Evolutionary conservation across 169 alveolate genomes (phyloP).

Genomic region (Cryptosporidium parvum): DNA sequence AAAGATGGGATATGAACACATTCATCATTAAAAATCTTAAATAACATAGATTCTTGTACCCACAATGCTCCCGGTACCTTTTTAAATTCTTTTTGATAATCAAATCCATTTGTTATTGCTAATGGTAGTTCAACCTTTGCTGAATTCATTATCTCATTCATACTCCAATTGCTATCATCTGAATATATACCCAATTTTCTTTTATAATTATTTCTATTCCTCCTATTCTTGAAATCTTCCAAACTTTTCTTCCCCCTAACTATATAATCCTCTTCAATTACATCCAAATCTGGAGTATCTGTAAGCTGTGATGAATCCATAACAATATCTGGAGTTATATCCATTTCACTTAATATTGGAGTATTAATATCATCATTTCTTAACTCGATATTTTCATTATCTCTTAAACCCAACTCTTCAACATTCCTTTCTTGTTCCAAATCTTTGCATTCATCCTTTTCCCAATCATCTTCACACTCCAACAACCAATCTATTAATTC

Average conservation of each 20-base stretch:
- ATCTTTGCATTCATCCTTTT: neutral
- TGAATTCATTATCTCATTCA: neutral
- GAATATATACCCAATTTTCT: neutral
- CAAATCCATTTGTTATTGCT: conserved; percentile 65
- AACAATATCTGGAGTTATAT: neutral
- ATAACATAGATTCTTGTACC: conserved; percentile 12
- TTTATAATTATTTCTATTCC: neutral
- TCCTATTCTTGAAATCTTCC: neutral
- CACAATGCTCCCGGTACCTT: conserved; percentile 19
- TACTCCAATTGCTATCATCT: conserved; percentile 23
- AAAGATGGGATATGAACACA: conserved; percentile 60
- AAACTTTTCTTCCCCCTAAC: neutral
- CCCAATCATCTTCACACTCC: neutral
- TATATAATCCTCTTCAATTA: neutral
- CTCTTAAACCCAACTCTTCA: neutral
- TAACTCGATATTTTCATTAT: neutral
- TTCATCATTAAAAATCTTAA: neutral
- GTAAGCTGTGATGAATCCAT: neutral
- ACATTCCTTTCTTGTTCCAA: neutral
- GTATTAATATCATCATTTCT: neutral
- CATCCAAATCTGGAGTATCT: neutral
- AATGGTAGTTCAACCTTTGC: neutral
- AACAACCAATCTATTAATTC: conserved; percentile 15
- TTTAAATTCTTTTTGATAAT: conserved; percentile 46
- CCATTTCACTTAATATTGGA: neutral